Evolutionary conservation across 176 grass and related monocot genomes (phyloP).

Genomic region (Phyllostachys edulis): DNA sequence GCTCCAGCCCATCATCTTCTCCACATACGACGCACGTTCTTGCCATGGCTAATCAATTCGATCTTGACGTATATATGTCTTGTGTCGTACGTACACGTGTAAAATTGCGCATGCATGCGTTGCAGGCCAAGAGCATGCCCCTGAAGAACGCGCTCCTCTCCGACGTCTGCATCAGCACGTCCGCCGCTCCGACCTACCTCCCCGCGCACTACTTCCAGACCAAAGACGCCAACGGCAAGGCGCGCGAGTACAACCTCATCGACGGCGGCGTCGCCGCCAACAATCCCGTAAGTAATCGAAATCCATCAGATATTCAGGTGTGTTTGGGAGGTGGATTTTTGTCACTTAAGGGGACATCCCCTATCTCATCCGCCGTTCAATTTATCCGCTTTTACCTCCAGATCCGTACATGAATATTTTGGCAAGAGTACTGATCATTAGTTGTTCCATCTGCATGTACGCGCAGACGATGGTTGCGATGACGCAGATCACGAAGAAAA

Average conservation of each 20-base stretch:
- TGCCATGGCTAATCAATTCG: background rate
- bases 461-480: conserved; percentile 59
- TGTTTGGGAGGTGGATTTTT: background rate
- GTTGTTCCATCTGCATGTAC: background rate
- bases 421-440: background rate
- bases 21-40: conserved; percentile 47
- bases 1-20: conserved; percentile 63
- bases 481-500: conserved; percentile 52
- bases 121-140: conserved; percentile 39
- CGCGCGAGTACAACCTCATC: conserved; percentile 58
- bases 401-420: no score
- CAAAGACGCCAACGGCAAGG: conserved; percentile 26
- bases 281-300: conserved; percentile 45
- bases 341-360: no score
- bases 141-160: conserved; percentile 73
- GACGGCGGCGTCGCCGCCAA: conserved; percentile 84
- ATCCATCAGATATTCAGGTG: background rate
- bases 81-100: background rate
- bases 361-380: no score
- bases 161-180: conserved; percentile 76
- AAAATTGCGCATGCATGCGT: background rate
- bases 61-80: background rate
- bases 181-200: conserved; percentile 74
- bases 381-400: no score
- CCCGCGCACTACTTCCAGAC: conserved; percentile 66